Evolutionary conservation across 805 yeast genomes (phyloP).

Genomic region (Metschnikowia cerradonensis): DNA sequence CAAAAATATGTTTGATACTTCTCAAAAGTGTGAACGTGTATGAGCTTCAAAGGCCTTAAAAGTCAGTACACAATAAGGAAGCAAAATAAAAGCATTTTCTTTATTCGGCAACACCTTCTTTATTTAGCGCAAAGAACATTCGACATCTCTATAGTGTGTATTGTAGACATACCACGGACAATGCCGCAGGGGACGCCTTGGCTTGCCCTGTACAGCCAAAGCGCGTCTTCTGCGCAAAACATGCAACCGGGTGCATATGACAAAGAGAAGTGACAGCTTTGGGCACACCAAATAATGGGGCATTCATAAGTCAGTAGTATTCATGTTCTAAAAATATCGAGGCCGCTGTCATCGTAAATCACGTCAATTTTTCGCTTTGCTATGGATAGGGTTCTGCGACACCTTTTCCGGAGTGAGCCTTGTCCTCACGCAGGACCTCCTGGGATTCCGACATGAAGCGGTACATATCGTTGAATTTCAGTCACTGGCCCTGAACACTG

Average conservation of each 20-base stretch:
- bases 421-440: not conserved
- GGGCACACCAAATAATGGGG: not conserved
- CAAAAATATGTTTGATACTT: not conserved
- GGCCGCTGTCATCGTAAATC: too few relatives aligned
- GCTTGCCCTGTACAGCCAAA: not conserved
- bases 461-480: not conserved
- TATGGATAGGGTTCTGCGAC: not conserved
- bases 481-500: not conserved
- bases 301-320: not conserved
- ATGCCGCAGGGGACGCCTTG: not conserved
- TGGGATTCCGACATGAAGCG: not conserved
- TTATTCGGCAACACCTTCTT: not conserved
- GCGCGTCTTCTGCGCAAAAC: not conserved
- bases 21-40: not conserved
- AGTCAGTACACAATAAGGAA: not conserved
- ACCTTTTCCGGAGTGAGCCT: not conserved
- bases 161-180: not conserved
- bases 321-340: too few relatives aligned
- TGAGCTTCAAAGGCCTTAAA: not conserved
- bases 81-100: not conserved
- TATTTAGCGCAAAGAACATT: not conserved
- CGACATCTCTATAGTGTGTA: not conserved
- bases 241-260: not conserved
- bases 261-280: not conserved
- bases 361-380: not conserved